Percentiles rank a stretch among this genome's conserved stretches.
These are phyloP conservation scores for Parietaria judaica DNA, from an alignment of 306 rosid species.

Conservation along the genomic window DNA sequence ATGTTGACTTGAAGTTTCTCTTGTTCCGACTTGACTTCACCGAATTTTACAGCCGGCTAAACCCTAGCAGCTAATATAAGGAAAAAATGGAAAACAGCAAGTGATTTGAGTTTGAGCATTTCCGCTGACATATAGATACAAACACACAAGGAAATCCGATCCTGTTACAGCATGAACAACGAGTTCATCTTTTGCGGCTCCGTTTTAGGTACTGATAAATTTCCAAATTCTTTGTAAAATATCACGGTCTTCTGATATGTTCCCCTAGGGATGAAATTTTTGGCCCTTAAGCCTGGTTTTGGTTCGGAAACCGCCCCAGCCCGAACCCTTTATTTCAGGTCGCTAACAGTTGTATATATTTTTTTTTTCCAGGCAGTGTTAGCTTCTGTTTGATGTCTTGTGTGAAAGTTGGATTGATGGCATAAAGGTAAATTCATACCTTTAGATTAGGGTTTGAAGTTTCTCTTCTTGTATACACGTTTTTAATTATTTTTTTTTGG, in stretches of 20 bases:
- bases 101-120: too few relatives aligned
- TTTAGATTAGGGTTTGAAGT: conserved; percentile 36
- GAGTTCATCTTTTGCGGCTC: conserved; percentile 19
- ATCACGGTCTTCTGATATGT: not conserved
- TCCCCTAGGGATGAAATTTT: too few relatives aligned
- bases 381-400: conserved; percentile 34
- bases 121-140: conserved; percentile 13
- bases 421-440: conserved; percentile 28
- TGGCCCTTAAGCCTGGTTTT: too few relatives aligned
- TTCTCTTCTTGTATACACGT: conserved; percentile 31
- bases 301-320: not conserved
- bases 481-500: conserved; percentile 25
- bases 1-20: conserved; percentile 93
- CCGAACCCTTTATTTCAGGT: not conserved
- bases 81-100: not conserved
- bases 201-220: conserved; percentile 40
- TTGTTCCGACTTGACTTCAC: conserved; percentile 93
- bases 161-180: conserved; percentile 28
- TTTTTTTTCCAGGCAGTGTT: conserved; percentile 30
- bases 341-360: conserved; percentile 8
- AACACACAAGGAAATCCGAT: conserved; percentile 25
- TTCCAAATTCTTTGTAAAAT: not conserved
- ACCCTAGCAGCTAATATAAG: conserved; percentile 32
- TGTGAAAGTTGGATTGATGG: conserved; percentile 32
- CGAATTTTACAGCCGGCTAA: conserved; percentile 67